Base-by-base conservation (phyloP, 495 filamentous ascomycete species). In the Tricharina praecox region DNA sequence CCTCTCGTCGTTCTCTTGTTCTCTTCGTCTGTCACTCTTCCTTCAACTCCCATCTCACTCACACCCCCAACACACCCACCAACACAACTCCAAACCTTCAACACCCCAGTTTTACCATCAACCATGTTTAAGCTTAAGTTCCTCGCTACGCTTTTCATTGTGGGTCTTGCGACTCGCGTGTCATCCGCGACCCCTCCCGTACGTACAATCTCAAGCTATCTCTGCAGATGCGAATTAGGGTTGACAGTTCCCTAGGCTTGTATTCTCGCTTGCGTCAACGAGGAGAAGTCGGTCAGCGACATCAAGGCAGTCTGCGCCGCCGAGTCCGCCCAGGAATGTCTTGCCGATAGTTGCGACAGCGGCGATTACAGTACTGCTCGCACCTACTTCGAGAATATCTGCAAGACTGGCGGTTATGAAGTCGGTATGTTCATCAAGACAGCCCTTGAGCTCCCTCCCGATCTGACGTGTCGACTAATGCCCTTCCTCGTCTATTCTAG, bases 221-320 rank as follows among this genome's bases (percentile, higher is more conserved):
- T n/a, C n/a, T n/a, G n/a, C n/a, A n/a, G n/a, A n/a, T n/a, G n/a
- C n/a, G n/a, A n/a, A n/a, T n/a, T n/a, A n/a, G 13, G 28, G 28
- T 32, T 46, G 24, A 46, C 43, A 34, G 9, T n/a, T 33, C 23
- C 30, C 2, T 58, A 65, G 45, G 64, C 65, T 36, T 45, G 55
- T 38, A 48, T 50, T 50, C 39, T 50, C 18, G 38, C 48, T 18
- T 50, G 48, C 30, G 39, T 45, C 23, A 50, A 50, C 25, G 39
- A 44, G 21, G 23, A 45, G 18, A n/a, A 4, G 7, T 18, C 44
- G 25, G 15, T 33, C 23, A 18, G 25, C 36, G 39, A 50, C 37
- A 43, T 43, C 10, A 21, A 13, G 11, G 23, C 36, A 11, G 23
- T 50, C 15, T 50, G 48, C 39, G 15, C 25, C 24, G 25, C 24